Conservation (phyloP, 352 stramenopile genomes). For the Phytophthora kernoviae region DNA sequence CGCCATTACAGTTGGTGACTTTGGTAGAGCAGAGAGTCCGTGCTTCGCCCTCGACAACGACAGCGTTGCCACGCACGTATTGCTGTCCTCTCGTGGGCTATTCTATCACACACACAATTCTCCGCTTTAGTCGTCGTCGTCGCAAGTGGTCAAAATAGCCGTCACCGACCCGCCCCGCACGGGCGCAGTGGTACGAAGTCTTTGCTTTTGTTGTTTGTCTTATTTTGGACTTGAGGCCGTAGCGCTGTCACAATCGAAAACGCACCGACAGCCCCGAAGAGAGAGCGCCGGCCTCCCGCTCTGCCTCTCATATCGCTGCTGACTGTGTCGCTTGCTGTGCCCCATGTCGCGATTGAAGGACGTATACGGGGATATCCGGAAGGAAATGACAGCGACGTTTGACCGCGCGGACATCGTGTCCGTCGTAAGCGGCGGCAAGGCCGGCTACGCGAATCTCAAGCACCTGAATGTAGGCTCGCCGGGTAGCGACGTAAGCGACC, state of each 20-base stretch:
- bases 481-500: constrained; percentile 74
- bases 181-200: constrained; percentile 35
- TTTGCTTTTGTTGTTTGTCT: constrained; percentile 13
- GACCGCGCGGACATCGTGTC: constrained; percentile 69
- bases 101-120: constrained; percentile 1
- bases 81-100: not conserved
- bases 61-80: not conserved
- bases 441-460: constrained; percentile 84
- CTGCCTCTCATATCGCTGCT: constrained; percentile 17
- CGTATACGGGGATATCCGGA: constrained; percentile 75
- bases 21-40: not conserved
- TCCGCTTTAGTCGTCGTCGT: constrained; percentile 2
- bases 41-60: too few relatives aligned
- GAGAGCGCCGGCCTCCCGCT: constrained; percentile 7
- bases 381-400: constrained; percentile 83
- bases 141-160: constrained; percentile 35
- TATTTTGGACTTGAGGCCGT: constrained; percentile 20
- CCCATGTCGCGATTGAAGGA: constrained; percentile 71
- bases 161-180: constrained; percentile 26
- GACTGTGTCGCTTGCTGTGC: constrained; percentile 10
- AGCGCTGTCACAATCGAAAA: constrained; percentile 25
- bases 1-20: not conserved
- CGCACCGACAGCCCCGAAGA: constrained; percentile 5
- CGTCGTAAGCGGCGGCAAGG: constrained; percentile 70
- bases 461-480: constrained; percentile 82